Evolutionary conservation across 2,329 filamentous ascomycete genomes (phyloP).

Genomic region (Metarhizium brunneum): DNA sequence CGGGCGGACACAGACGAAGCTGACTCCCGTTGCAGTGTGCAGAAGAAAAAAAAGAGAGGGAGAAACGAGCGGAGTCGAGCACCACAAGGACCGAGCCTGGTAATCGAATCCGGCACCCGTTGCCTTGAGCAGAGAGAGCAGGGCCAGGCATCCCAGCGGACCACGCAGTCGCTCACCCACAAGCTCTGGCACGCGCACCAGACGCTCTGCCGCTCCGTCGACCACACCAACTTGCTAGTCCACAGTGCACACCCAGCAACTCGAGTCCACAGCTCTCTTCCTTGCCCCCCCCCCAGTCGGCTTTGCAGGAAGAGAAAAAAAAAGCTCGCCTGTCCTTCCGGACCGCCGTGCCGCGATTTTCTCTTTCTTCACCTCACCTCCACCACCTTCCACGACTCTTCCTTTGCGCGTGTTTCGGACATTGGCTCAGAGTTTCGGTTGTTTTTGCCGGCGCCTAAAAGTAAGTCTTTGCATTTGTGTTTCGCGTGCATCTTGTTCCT

Average conservation of each 20-base stretch:
- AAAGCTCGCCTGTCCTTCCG: slow-evolving; percentile 25
- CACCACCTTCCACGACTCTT: slow-evolving; percentile 33
- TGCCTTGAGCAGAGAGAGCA: background rate
- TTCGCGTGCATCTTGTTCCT: background rate
- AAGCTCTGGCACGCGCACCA: no score
- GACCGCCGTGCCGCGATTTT: slow-evolving; percentile 24
- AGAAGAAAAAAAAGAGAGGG: background rate
- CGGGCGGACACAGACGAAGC: background rate
- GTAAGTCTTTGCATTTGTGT: slow-evolving; percentile 29
- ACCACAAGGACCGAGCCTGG: no score
- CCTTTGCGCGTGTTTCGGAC: slow-evolving; percentile 37
- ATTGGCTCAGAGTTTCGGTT: slow-evolving; percentile 33
- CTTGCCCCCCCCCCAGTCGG: slow-evolving; percentile 8
- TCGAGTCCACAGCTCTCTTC: slow-evolving; percentile 1
- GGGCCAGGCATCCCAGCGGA: background rate
- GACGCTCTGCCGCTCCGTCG: background rate
- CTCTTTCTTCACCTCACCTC: slow-evolving; percentile 17
- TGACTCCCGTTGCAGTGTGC: background rate
- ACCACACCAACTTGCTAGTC: slow-evolving; percentile 5
- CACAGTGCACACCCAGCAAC: background rate
- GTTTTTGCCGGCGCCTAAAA: slow-evolving; percentile 45
- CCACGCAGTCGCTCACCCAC: background rate
- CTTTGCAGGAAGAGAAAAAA: slow-evolving; percentile 18
- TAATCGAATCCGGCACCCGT: background rate
- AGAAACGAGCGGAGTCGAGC: no score